Base-by-base conservation (phyloP, 2,329 filamentous ascomycete species). In the Phialophora macrospora region DNA sequence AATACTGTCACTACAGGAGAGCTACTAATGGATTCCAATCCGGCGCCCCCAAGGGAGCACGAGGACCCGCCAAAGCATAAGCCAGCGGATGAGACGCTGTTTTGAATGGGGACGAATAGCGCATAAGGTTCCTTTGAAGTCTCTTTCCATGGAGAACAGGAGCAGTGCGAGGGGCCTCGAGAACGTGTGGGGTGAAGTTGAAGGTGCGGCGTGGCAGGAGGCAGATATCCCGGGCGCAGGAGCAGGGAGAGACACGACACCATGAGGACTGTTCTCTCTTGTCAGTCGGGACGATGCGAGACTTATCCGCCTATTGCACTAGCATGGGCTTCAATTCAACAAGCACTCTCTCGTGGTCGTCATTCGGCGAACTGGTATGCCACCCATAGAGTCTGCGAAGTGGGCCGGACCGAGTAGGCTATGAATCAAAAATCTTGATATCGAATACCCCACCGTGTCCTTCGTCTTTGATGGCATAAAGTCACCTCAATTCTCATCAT, bases 1-100 rank as follows among this genome's bases (percentile, higher is more conserved):
- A 28, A 49, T 20, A 48, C 14, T 41, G 44, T n/a, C n/a, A 52
- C 5, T 38, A 62, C 62, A 69, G 67, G 82, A 88, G 88, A 84
- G 97, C 97, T 89, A 92, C 90, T 87, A 99, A 99, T 85, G 93
- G 93, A 77, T 99, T 99, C 92, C 94, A 91, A 86, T 88, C 84
- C 75, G 95, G 95, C 80, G 82, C 62, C 76, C 93, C 93, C 80
- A 93, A 96, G 86, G 90, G 89, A 78, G 85, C 93, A 75, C 89
- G 89, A 75, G 91, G 90, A 77, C 84, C 87, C 75, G 74, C 79
- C 71, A 80, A 74, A 72, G 75, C 77, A 71, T 81, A 81, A 74
- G 56, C 55, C 9, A 38, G 75, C 48, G n/a, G 30, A 63, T 41
- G n/a, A 17, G 24, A 52, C 26, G 22, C 49, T 41, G n/a, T 51